phyloP scores from a whole-genome alignment of 2,329 filamentous ascomycete genomes.

The Cladosporium colombiae region DNA sequence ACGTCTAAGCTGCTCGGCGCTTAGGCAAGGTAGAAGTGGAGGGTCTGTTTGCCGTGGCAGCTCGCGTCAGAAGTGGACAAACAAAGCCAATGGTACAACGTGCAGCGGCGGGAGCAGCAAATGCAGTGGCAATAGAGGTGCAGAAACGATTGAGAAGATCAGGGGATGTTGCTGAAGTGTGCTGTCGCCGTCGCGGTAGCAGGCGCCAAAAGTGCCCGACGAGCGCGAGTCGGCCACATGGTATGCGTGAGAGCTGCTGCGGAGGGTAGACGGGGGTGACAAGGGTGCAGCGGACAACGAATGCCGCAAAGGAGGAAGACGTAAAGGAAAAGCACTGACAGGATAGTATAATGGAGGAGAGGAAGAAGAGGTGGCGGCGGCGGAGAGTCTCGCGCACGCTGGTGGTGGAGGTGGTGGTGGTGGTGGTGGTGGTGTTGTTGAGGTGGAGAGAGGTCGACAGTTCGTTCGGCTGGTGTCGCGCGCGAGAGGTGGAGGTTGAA shows the following conservation, averaged over 20 bases:
- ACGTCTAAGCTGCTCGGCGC: constrained; percentile 19
- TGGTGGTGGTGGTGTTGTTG: constrained; percentile 7
- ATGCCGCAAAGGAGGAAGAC: constrained; percentile 45
- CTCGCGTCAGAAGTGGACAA: constrained; percentile 30
- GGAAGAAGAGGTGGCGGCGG: constrained; percentile 10
- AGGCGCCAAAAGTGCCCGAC: constrained; percentile 11
- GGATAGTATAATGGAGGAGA: constrained; percentile 23
- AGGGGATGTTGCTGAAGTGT: constrained; percentile 21
- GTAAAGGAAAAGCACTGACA: constrained; percentile 33
- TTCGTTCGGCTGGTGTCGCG: not conserved
- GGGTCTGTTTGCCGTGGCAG: constrained; percentile 32
- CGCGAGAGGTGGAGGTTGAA: not conserved
- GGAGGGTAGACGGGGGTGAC: constrained; percentile 21
- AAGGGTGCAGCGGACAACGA: constrained; percentile 56
- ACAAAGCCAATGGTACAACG: constrained; percentile 20
- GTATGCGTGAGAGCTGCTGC: constrained; percentile 2
- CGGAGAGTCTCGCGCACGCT: constrained; percentile 13
- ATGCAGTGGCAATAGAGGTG: constrained; percentile 31
- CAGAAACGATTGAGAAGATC: constrained; percentile 32
- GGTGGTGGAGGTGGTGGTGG: constrained; percentile 16
- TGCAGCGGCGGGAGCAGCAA: constrained; percentile 9
- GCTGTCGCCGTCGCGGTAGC: constrained; percentile 3
- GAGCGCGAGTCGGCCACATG: constrained; percentile 1
- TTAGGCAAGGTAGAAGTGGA: constrained; percentile 14
- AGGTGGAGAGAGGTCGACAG: not conserved